phyloP scores from a whole-genome alignment of 352 stramenopile species.

The Pythium volutum region DNA sequence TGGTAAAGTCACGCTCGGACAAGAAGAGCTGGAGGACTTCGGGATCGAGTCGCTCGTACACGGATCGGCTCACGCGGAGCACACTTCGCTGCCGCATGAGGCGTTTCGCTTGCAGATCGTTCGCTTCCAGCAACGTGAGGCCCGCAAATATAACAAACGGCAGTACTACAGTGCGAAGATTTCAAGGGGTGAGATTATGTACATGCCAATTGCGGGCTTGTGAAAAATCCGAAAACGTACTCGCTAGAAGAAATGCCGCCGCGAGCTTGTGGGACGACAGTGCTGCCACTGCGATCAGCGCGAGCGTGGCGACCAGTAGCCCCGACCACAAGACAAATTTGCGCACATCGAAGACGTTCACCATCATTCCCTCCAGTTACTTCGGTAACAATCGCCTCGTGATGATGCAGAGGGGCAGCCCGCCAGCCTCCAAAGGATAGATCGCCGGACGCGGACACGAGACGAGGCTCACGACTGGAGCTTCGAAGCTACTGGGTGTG shows the following conservation, averaged over 20 bases:
- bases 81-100: constrained; percentile 27
- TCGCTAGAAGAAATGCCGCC: constrained; percentile 19
- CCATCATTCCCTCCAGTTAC: constrained; percentile 2
- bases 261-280: constrained; percentile 25
- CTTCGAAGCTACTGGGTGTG: neutral
- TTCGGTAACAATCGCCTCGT: neutral
- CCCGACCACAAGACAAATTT: constrained; percentile 16
- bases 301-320: constrained; percentile 12
- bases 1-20: constrained; percentile 68
- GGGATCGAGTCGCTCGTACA: constrained; percentile 67
- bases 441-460: neutral
- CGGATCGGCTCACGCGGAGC: constrained; percentile 56
- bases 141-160: constrained; percentile 49
- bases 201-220: neutral
- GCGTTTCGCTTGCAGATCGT: constrained; percentile 29
- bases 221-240: constrained; percentile 1
- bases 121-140: constrained; percentile 45
- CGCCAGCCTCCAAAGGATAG: neutral
- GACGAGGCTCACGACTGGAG: neutral
- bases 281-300: constrained; percentile 18
- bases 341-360: constrained; percentile 22
- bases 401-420: neutral
- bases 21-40: constrained; percentile 61
- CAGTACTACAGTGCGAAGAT: too few species aligned
- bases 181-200: neutral